Base-by-base conservation (phyloP, 192 early-diverging fungal genomes). In the Backusella tarrabulga region DNA sequence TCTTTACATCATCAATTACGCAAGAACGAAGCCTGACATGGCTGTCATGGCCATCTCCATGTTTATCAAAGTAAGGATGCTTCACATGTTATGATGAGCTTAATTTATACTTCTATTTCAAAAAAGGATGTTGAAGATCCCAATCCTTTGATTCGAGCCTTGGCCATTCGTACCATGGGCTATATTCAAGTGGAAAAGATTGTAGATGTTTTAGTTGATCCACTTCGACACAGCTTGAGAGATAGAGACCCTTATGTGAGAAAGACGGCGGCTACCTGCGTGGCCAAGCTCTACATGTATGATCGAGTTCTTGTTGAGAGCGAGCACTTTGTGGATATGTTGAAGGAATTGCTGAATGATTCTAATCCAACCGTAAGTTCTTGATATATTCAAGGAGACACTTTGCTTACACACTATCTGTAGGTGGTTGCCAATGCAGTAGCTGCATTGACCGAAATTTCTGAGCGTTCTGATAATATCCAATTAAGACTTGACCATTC, bases 101-200 rank as follows among this genome's bases (percentile, higher is more conserved):
- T 32, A 32, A 32, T 32, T 32, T 32, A 32, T 32, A 32, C 0
- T 32, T 32, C 11, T 11, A 40, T 40, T 40, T 11, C 11, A 40
- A 6, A 52, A 46, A 68, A 96, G 94, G 98, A 99, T 81, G 92
- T 92, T 11, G 90, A 91, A 72, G 96, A 98, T 83, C 86, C 91
- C 9, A 99, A 99, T 78, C 97, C 98, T 2, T 86, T 99, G 68
- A 95, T 99, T 78, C 87, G 98, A 44, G 97, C 97, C 15, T 86
- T 98, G 74, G 95, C 98, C 12, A 97, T 99, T 69, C 89, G 98
- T 54, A 99, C 97, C 12, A 98, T 99, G 96, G 93, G 97, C 3
- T 98, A 97, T 79, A 92, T 99, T 76, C 92, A 95, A 71, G 95
- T 97, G 1, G 96, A 99, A 35, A 93, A 94, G 70, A 94, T 98